These are phyloP conservation scores for Avena insularis DNA, from an alignment of 176 grass and related monocot species.

Conservation along the genomic window DNA sequence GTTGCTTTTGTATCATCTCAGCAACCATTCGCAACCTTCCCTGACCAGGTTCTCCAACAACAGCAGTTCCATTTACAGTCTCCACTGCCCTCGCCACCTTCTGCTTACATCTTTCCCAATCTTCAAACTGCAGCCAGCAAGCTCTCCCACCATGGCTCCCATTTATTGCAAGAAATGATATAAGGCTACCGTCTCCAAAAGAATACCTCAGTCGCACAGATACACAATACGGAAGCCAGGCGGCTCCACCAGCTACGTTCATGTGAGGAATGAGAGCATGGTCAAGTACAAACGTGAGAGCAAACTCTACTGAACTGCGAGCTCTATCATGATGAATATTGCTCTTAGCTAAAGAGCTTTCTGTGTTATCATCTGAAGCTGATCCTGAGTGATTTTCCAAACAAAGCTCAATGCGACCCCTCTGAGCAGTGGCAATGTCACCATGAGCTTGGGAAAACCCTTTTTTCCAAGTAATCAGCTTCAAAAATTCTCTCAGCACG, in stretches of 20 bases:
- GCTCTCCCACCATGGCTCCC: conserved; percentile 95
- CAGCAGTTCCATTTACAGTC: conserved; percentile 65
- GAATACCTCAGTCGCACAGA: conserved; percentile 87
- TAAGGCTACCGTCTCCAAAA: conserved; percentile 79
- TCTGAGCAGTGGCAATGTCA: conserved; percentile 87
- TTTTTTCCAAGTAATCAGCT: conserved; percentile 97
- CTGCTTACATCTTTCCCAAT: conserved; percentile 96
- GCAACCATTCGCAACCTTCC: conserved; percentile 90
- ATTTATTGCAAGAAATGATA: conserved; percentile 81
- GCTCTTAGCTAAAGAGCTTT: conserved; percentile 73
- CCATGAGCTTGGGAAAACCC: conserved; percentile 78
- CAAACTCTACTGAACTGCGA: conserved; percentile 85
- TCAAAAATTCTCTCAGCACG: conserved; percentile 83
- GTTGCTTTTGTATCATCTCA: conserved; percentile 82
- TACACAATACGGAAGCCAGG: conserved; percentile 96
- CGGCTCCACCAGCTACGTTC: conserved; percentile 95
- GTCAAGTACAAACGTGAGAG: conserved; percentile 95
- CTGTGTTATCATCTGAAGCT: conserved; percentile 55
- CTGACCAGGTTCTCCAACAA: conserved; percentile 72
- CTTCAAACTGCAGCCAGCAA: conserved; percentile 85
- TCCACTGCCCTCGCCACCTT: conserved; percentile 86
- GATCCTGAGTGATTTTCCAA: conserved; percentile 93
- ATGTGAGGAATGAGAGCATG: conserved; percentile 87
- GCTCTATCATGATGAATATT: conserved; percentile 89
- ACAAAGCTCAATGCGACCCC: conserved; percentile 92